Percentiles rank a stretch among this genome's conserved stretches.
These are phyloP conservation scores for Datisca glomerata DNA, from an alignment of 306 rosid genomes.

Conservation along the genomic window DNA sequence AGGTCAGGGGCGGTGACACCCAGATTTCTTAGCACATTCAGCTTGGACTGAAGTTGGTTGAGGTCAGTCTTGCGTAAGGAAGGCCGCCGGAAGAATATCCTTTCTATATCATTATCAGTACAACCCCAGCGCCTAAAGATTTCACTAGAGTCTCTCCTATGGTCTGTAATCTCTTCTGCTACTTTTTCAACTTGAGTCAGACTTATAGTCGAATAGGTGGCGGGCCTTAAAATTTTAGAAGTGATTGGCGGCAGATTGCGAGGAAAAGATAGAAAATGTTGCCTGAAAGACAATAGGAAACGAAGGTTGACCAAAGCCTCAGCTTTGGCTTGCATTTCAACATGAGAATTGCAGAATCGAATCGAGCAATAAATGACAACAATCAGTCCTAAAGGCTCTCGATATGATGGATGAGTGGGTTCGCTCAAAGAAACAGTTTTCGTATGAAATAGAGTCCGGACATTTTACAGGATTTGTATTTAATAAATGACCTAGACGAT, in stretches of 20 bases:
- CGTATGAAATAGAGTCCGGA: too few relatives aligned
- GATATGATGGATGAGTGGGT: too few relatives aligned
- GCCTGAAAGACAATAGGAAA: constrained; percentile 12
- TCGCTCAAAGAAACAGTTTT: too few relatives aligned
- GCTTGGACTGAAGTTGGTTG: constrained; percentile 28
- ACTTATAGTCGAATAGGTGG: constrained; percentile 48
- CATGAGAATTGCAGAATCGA: neutral
- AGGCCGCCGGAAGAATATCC: constrained; percentile 28
- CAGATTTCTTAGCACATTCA: constrained; percentile 31
- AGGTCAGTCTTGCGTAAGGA: constrained; percentile 27
- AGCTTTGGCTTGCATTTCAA: constrained; percentile 17
- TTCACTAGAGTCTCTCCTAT: constrained; percentile 19
- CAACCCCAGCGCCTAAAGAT: constrained; percentile 62
- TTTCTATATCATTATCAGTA: constrained; percentile 26
- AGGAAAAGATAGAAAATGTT: constrained; percentile 4
- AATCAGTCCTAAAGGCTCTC: too few relatives aligned
- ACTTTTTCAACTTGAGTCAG: constrained; percentile 13
- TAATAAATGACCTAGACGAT: too few relatives aligned
- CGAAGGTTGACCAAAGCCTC: constrained; percentile 23
- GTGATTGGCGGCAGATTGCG: neutral
- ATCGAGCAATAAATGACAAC: too few relatives aligned
- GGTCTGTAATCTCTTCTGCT: constrained; percentile 7
- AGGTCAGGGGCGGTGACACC: constrained; percentile 44
- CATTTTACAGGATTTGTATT: too few relatives aligned
- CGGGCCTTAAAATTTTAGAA: constrained; percentile 17